Base-by-base conservation (phyloP, 345 rosid species). In the Camelina laxa region DNA sequence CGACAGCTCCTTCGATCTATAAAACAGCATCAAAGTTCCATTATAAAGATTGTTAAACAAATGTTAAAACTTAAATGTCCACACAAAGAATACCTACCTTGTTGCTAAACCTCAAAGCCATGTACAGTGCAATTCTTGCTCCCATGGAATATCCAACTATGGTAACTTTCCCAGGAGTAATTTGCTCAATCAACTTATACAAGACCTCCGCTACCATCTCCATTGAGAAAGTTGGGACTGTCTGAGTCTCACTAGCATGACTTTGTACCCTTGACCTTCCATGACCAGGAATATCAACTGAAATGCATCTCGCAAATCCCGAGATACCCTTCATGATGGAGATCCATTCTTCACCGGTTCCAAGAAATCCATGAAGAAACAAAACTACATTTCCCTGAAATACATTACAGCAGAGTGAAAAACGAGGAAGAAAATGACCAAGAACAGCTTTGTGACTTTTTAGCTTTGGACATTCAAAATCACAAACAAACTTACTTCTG, bases 61-160 rank as follows among this genome's bases (percentile, higher is more conserved):
- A 60, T n/a, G 60, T 15, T 51, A 15, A n/a, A n/a, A n/a, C n/a
- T n/a, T n/a, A n/a, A 59, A 81, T 20, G 51, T 42, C 31, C 65
- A 69, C 9, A 35, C 49, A 24, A 73, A 67, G 55, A 5, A 7
- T 67, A 58, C 49, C 16, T 68, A 91, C 98, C 96, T 81, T 86
- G 51, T 87, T 55, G 39, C 62, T 65, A 77, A 84, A 85, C 60
- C 79, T 84, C 78, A 89, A 78, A 57, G 94, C 90, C 91, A 88
- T 89, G 84, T 84, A 85, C 79, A 94, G 73, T 22, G 97, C 96
- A 31, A 91, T 88, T 83, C 97, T 86, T 72, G 91, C 96, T 70
- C 98, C 97, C 98, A 91, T 87, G 15, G 97, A 94, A 73, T 94
- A 94, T 57, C 95, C 97, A 73, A 88, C 90, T 42, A 94, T 53